phyloP scores from a whole-genome alignment of 768 basidiomycete species.

The Collybia sordida region DNA sequence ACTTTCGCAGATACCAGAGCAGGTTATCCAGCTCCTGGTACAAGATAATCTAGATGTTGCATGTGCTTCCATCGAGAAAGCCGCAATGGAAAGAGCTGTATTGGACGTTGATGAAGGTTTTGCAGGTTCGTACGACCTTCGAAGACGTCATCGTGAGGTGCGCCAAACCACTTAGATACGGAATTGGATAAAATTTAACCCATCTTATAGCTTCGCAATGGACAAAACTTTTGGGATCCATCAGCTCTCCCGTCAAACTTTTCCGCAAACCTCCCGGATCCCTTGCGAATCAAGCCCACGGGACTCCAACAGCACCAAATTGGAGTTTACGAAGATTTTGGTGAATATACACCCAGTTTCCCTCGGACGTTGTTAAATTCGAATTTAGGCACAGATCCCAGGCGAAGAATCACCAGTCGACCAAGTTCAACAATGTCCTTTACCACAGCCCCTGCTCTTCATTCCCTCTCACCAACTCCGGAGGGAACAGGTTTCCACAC shows the following conservation, averaged over 20 bases:
- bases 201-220: constrained; percentile 51
- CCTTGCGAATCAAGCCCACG: constrained; percentile 77
- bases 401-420: constrained; percentile 59
- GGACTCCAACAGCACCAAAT: constrained; percentile 84
- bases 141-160: constrained; percentile 87
- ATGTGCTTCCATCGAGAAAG: constrained; percentile 93
- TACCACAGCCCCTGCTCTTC: constrained; percentile 41
- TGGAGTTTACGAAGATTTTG: constrained; percentile 95
- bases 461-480: constrained; percentile 62
- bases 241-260: constrained; percentile 70
- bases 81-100: constrained; percentile 94
- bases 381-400: constrained; percentile 49
- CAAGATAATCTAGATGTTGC: constrained; percentile 93
- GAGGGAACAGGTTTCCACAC: constrained; percentile 54
- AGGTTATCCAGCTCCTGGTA: constrained; percentile 75
- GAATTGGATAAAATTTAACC: neutral
- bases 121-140: constrained; percentile 72
- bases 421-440: constrained; percentile 75
- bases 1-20: constrained; percentile 49
- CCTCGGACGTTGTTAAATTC: constrained; percentile 5
- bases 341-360: constrained; percentile 33
- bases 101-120: constrained; percentile 93
- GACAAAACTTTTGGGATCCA: constrained; percentile 89
- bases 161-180: constrained; percentile 15
- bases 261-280: constrained; percentile 77